Percentiles rank a stretch among this genome's conserved stretches.
phyloP scores from a whole-genome alignment of 2,329 filamentous ascomycete genomes.

The Microcyclospora tardicrescens region DNA sequence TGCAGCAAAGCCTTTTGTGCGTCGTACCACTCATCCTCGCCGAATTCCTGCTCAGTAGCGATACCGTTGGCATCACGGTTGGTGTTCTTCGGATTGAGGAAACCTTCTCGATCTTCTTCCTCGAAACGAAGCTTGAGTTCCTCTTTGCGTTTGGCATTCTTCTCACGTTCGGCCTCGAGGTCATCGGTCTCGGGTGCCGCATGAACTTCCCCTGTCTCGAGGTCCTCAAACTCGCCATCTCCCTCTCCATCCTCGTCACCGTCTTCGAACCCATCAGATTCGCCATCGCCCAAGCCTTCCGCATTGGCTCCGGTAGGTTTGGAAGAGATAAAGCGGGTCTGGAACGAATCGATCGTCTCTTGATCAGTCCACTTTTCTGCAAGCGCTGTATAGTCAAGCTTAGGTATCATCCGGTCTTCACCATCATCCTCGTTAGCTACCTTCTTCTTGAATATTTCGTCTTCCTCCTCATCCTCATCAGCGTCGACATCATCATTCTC shows the following conservation, averaged over 20 bases:
- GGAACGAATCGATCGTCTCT: slow-evolving; percentile 62
- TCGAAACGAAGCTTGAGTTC: slow-evolving; percentile 91
- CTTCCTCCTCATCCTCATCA: slow-evolving; percentile 46
- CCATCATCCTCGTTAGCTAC: slow-evolving; percentile 35
- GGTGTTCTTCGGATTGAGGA: slow-evolving; percentile 76
- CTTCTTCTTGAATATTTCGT: slow-evolving; percentile 49
- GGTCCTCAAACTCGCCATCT: slow-evolving; percentile 72
- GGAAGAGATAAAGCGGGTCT: slow-evolving; percentile 61
- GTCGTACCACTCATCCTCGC: slow-evolving; percentile 98
- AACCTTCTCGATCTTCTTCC: slow-evolving; percentile 93
- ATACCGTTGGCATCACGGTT: slow-evolving; percentile 54
- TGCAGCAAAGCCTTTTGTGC: slow-evolving; percentile 87
- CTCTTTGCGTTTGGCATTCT: slow-evolving; percentile 84
- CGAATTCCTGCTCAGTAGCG: slow-evolving; percentile 63
- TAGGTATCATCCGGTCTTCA: slow-evolving; percentile 69
- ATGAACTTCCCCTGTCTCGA: slow-evolving; percentile 53
- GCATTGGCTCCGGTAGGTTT: slow-evolving; percentile 41
- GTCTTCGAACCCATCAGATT: slow-evolving; percentile 33
- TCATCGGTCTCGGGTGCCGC: slow-evolving; percentile 34
- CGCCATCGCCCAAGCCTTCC: slow-evolving; percentile 42
- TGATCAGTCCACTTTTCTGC: slow-evolving; percentile 75
- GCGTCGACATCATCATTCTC: slow-evolving; percentile 42
- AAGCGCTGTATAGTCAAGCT: slow-evolving; percentile 66
- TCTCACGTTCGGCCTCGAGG: slow-evolving; percentile 79
- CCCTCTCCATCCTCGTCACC: slow-evolving; percentile 36